Evolutionary conservation across 179 eudicot genomes (phyloP), one percentile per base, ranked within the genome.

Genomic region (Corrigiola litoralis): DNA sequence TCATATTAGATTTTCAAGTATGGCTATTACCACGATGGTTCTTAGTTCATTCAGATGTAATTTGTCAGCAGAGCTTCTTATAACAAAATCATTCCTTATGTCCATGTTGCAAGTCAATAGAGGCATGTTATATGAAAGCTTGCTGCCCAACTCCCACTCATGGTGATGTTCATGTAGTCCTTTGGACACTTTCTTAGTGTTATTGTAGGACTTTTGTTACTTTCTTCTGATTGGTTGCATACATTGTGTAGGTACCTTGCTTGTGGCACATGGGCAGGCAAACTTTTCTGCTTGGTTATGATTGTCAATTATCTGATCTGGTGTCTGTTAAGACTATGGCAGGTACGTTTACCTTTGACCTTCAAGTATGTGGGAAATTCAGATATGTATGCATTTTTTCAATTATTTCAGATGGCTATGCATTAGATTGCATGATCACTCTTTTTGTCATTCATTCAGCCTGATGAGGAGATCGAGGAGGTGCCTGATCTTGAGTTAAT

Each of bases 261-360:
- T 34, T 92, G 98, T 58, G 98, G 98, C 36, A 75, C 85, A 33
- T 92, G 95, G 96, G 98, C 98, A 24, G 96, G 98, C 73, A 92
- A 92, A 80, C 87, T 92, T 34, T 87, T 92, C 67, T 90, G 87
- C 90, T 74, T 92, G 81, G 95, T 92, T 71, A 92, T 92, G 88
- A 80, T 90, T 33, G 71, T 90, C 58, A 82, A 92, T 77, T 81
- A 79, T 63, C 71, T 92, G 57, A 51, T 90, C 36, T 92, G 98
- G 97, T 81, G 79, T 62, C 74, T 92, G 17, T 73, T 92, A 58
- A 77, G 75, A 65, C 58, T 82, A 14, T 87, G 74, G 82, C 70
- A 92, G 98, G 98, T 92, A 79, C 18, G 16, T 14, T 34, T 42
- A 37, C 53, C 49, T 25, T n/a, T 24, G 27, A 24, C 47, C 58